Conservation (phyloP, 139 green algal genomes). For the Picochlorum sp. region DNA sequence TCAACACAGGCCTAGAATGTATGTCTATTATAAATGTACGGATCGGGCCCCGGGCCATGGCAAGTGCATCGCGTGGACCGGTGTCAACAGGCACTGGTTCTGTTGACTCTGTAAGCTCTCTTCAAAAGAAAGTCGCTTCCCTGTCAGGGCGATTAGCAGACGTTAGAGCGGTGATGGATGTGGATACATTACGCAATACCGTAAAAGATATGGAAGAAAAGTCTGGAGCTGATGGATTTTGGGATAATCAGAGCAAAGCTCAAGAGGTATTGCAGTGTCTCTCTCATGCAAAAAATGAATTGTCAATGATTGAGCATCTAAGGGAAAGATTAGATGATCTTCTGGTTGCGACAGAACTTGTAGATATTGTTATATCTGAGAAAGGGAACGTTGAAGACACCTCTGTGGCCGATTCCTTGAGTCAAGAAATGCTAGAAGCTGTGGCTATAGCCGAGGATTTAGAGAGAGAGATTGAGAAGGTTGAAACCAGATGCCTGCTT, state of each 20-base stretch:
- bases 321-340: conserved; percentile 25
- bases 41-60: not conserved
- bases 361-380: conserved; percentile 24
- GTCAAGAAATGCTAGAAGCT: conserved; percentile 20
- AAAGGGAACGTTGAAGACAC: too few species aligned
- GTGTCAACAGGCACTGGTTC: not conserved
- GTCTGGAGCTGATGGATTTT: conserved; percentile 32
- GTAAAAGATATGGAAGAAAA: conserved; percentile 38
- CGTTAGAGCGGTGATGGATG: conserved; percentile 18
- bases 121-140: not conserved
- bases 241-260: conserved; percentile 49
- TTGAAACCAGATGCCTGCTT: conserved; percentile 56
- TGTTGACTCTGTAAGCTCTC: not conserved
- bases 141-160: not conserved
- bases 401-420: too few species aligned
- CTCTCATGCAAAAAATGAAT: not conserved
- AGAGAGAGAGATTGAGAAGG: conserved; percentile 17
- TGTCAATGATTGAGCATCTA: conserved; percentile 22
- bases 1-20: too few species aligned
- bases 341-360: conserved; percentile 38
- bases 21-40: not conserved
- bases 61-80: too few species aligned
- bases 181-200: conserved; percentile 11
- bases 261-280: conserved; percentile 38
- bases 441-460: not conserved